These are phyloP conservation scores for Porodaedalea pini DNA, from an alignment of 1,284 basidiomycete species.

Conservation along the genomic window DNA sequence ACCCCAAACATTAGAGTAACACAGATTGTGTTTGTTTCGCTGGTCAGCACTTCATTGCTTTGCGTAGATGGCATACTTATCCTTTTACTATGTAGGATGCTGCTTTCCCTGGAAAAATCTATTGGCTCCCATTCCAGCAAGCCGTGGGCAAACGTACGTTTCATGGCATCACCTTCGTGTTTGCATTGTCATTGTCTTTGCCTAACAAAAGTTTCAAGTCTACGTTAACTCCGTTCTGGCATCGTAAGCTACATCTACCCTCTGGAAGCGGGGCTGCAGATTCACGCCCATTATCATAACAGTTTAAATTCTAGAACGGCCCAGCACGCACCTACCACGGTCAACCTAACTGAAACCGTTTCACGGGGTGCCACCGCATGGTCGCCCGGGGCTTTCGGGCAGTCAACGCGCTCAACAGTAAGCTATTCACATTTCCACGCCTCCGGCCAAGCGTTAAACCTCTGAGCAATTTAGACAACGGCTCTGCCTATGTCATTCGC, in stretches of 20 bases:
- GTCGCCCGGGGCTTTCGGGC: too few relatives aligned
- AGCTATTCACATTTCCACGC: too few relatives aligned
- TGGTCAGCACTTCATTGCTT: neutral
- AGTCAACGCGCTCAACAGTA: too few relatives aligned
- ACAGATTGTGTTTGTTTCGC: slow-evolving; percentile 5
- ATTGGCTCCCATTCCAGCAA: slow-evolving; percentile 12
- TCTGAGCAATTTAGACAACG: neutral
- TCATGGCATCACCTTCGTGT: neutral
- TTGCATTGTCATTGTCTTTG: neutral
- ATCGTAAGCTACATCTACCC: neutral
- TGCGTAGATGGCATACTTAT: neutral
- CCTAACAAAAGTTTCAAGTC: neutral
- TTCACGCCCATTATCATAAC: neutral
- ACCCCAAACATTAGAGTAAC: neutral
- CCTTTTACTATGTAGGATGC: neutral
- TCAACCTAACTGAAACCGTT: neutral
- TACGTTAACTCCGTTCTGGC: slow-evolving; percentile 8
- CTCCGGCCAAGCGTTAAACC: too few relatives aligned
- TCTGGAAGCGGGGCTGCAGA: neutral
- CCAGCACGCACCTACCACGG: neutral
- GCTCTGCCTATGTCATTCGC: slow-evolving; percentile 1
- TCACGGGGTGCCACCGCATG: too few relatives aligned
- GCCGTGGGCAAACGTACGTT: slow-evolving; percentile 6
- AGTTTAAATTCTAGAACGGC: neutral
- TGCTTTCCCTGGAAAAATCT: neutral